These are phyloP conservation scores for Vaccinium darrowii DNA, from an alignment of 148 eudicot genomes.

Conservation along the genomic window DNA sequence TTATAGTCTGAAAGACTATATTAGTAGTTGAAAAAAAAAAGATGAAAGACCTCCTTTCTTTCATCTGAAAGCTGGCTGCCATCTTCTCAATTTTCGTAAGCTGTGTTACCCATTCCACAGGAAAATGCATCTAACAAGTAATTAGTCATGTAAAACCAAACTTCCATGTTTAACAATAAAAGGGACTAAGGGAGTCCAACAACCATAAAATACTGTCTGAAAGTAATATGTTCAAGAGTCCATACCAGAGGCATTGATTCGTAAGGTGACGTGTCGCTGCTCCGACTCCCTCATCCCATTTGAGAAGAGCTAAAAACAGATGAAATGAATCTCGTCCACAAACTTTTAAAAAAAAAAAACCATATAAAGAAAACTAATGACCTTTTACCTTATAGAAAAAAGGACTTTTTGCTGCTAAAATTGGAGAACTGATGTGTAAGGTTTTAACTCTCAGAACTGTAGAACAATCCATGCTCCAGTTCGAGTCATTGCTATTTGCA, in stretches of 20 bases:
- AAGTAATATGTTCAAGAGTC: slow-evolving; percentile 9
- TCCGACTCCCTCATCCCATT: slow-evolving; percentile 99
- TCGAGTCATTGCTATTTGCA: slow-evolving; percentile 66
- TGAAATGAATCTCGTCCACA: slow-evolving; percentile 1
- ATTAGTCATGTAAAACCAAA: slow-evolving; percentile 12
- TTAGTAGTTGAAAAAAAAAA: not conserved
- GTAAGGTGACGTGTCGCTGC: slow-evolving; percentile 87
- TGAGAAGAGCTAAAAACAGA: slow-evolving; percentile 60
- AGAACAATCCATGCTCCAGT: slow-evolving; percentile 79
- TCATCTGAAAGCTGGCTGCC: not conserved
- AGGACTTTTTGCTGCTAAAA: slow-evolving; percentile 96
- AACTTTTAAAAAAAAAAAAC: slow-evolving; percentile 11
- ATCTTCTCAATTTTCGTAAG: slow-evolving; percentile 5
- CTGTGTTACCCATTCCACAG: not conserved
- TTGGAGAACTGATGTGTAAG: slow-evolving; percentile 93
- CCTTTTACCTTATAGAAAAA: slow-evolving; percentile 81
- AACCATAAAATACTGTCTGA: not conserved
- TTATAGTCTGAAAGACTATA: not conserved
- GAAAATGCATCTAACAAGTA: not conserved
- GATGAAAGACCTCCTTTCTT: not conserved
- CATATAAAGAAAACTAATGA: not conserved
- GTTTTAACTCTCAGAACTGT: slow-evolving; percentile 66
- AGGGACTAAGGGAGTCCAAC: not conserved
- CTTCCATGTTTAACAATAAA: not conserved
- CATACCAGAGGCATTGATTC: slow-evolving; percentile 89